phyloP scores from a whole-genome alignment of 306 rosid genomes.

The Lathyrus aphaca region DNA sequence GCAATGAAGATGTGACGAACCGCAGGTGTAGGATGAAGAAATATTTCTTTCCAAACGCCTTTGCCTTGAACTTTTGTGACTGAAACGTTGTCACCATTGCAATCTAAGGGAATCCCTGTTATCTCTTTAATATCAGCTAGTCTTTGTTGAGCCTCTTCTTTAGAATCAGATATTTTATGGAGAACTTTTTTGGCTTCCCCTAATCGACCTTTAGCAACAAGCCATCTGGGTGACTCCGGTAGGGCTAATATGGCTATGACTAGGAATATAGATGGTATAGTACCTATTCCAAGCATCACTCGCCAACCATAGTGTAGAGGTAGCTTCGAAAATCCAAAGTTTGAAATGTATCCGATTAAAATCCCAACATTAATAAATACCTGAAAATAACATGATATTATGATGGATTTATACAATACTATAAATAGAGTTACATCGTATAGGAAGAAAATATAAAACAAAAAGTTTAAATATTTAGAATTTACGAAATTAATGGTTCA shows the following conservation, averaged over 20 bases:
- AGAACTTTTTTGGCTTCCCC: conserved; percentile 60
- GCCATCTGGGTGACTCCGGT: conserved; percentile 52
- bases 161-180: conserved; percentile 54
- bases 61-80: conserved; percentile 44
- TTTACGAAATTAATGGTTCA: no score
- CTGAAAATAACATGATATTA: conserved; percentile 24
- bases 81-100: conserved; percentile 54
- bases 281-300: no score
- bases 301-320: conserved; percentile 26
- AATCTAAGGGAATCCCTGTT: conserved; percentile 54
- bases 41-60: conserved; percentile 62
- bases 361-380: conserved; percentile 63
- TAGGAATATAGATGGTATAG: no score
- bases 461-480: no score
- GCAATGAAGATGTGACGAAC: conserved; percentile 65
- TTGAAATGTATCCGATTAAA: conserved; percentile 66
- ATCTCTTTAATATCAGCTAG: conserved; percentile 63
- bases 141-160: conserved; percentile 17
- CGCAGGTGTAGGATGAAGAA: conserved; percentile 57
- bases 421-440: no score
- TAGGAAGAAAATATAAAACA: no score
- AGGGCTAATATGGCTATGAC: not conserved
- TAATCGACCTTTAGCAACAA: conserved; percentile 66
- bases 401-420: no score
- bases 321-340: conserved; percentile 57